Conservation (phyloP, 2,329 filamentous ascomycete genomes). For the Eurotiales sp. region DNA sequence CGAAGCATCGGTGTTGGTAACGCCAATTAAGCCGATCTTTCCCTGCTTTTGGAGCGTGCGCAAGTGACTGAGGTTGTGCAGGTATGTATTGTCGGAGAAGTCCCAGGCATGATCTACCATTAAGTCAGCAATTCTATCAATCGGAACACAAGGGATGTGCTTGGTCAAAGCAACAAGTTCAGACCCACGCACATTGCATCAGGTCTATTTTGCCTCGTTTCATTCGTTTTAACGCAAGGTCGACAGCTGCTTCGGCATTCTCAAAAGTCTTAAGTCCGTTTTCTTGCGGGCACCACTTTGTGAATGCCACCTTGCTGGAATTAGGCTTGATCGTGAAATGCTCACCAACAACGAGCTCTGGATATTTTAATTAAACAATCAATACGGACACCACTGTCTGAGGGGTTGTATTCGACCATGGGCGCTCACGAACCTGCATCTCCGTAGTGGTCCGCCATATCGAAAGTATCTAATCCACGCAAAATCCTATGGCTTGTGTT, state of each 20-base stretch:
- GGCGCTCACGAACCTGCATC: background rate
- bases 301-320: background rate
- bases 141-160: too few relatives aligned
- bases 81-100: background rate
- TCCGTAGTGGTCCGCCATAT: background rate
- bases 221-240: slow-evolving; percentile 1
- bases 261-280: slow-evolving; percentile 2
- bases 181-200: background rate
- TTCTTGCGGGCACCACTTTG: slow-evolving; percentile 2
- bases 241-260: slow-evolving; percentile 1
- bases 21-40: background rate
- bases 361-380: background rate
- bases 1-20: slow-evolving; percentile 1
- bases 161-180: background rate
- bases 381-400: background rate
- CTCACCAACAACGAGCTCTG: background rate
- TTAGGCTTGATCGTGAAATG: background rate
- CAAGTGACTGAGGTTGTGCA: background rate
- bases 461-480: background rate
- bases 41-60: background rate
- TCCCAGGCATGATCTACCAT: background rate
- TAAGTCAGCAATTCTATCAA: background rate
- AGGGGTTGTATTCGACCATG: too few relatives aligned
- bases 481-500: background rate
- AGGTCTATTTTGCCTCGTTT: slow-evolving; percentile 1